Evolutionary conservation across 2,329 filamentous ascomycete genomes (phyloP).

Genomic region (Sclerotiophoma versabilis): DNA sequence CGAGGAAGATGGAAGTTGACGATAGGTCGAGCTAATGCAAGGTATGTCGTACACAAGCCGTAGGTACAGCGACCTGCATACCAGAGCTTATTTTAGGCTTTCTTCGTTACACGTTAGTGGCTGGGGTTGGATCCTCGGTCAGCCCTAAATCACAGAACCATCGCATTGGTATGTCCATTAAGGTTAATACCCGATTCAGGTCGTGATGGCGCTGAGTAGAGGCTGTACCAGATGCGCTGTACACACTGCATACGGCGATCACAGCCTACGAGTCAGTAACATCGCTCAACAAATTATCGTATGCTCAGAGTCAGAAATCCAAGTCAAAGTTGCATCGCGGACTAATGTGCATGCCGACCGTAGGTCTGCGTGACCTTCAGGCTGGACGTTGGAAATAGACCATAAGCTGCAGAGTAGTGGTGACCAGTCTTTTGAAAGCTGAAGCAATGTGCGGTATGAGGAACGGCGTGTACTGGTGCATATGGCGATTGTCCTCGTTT

Average conservation of each 20-base stretch:
- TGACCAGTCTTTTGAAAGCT: neutral
- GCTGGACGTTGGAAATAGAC: neutral
- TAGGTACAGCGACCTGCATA: slow-evolving; percentile 1
- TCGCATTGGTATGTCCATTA: neutral
- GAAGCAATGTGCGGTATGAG: neutral
- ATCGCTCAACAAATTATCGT: neutral
- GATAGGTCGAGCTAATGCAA: neutral
- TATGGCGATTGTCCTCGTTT: no score
- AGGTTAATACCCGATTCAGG: neutral
- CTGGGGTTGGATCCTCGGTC: slow-evolving; percentile 1
- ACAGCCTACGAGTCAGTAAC: neutral
- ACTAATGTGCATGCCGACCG: neutral
- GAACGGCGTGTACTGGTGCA: neutral
- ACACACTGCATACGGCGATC: neutral
- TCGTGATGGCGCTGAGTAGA: neutral
- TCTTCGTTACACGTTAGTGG: slow-evolving; percentile 8
- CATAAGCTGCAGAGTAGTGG: neutral
- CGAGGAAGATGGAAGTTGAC: neutral
- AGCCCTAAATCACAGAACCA: slow-evolving; percentile 7
- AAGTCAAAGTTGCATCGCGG: neutral
- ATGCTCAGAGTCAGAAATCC: neutral
- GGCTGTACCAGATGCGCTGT: neutral
- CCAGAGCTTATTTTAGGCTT: slow-evolving; percentile 11
- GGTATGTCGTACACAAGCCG: slow-evolving; percentile 2
- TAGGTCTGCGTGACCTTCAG: neutral